These are phyloP conservation scores for Colletotrichum ledebouriae DNA, from an alignment of 2,329 filamentous ascomycete genomes.

Conservation along the genomic window DNA sequence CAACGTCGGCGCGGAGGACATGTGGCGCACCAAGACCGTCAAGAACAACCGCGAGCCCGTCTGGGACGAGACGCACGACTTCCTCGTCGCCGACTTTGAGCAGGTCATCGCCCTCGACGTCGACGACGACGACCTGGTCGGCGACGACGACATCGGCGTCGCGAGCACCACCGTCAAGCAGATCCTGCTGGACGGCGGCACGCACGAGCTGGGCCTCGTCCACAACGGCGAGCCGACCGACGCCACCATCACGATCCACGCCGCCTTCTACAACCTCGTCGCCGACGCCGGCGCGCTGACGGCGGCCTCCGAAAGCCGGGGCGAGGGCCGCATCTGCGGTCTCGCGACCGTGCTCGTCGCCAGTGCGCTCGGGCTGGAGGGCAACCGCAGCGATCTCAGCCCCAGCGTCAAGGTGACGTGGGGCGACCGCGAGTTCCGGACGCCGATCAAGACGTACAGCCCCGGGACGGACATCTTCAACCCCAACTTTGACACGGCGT, in stretches of 20 bases:
- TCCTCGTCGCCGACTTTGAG: conserved; percentile 60
- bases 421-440: conserved; percentile 57
- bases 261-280: conserved; percentile 58
- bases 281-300: conserved; percentile 52
- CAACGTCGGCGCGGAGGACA: conserved; percentile 56
- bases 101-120: conserved; percentile 58
- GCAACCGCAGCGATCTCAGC: conserved; percentile 58
- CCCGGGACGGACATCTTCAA: conserved; percentile 63
- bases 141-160: conserved; percentile 60
- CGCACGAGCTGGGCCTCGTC: conserved; percentile 55
- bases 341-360: conserved; percentile 59
- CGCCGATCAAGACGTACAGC: conserved; percentile 56
- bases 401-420: conserved; percentile 60
- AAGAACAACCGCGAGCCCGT: conserved; percentile 58
- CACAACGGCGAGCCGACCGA: conserved; percentile 54
- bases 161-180: conserved; percentile 56
- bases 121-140: conserved; percentile 58
- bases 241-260: conserved; percentile 53
- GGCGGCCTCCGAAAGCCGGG: conserved; percentile 44
- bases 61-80: conserved; percentile 64
- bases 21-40: conserved; percentile 57
- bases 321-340: conserved; percentile 53
- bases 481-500: conserved; percentile 60
- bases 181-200: conserved; percentile 57
- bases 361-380: conserved; percentile 56